phyloP scores from a whole-genome alignment of 2,329 filamentous ascomycete genomes.

The Ilyonectria destructans region DNA sequence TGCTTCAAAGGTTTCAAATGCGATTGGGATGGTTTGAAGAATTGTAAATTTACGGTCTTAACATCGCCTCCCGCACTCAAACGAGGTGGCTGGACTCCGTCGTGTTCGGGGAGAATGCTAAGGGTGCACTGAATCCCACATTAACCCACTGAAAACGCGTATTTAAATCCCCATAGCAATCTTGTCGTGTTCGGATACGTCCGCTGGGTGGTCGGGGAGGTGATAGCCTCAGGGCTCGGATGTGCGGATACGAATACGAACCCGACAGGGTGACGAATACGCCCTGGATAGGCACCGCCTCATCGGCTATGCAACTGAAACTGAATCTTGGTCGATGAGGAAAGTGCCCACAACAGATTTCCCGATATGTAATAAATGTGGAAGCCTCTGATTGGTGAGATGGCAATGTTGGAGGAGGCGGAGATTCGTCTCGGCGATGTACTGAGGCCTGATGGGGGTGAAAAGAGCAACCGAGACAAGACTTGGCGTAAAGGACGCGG shows the following conservation, averaged over 20 bases:
- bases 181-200: background rate
- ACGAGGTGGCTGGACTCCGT: background rate
- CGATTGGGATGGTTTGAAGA: too few species aligned
- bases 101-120: background rate
- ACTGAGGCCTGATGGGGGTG: background rate
- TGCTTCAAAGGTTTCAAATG: too few species aligned
- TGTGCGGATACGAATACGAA: conserved; percentile 7
- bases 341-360: background rate
- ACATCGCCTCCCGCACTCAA: too few species aligned
- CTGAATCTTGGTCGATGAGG: background rate
- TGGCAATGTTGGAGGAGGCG: background rate
- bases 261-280: background rate
- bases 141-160: background rate
- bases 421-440: background rate
- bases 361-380: background rate
- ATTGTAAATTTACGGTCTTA: too few species aligned
- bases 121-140: background rate
- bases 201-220: background rate
- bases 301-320: conserved; percentile 1
- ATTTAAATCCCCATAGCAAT: background rate
- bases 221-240: background rate
- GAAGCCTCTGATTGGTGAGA: background rate
- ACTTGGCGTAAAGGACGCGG: background rate
- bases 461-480: background rate
- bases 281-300: background rate